These are phyloP conservation scores for Thielaviopsis euricoi DNA, from an alignment of 2,329 filamentous ascomycete genomes.

Conservation along the genomic window DNA sequence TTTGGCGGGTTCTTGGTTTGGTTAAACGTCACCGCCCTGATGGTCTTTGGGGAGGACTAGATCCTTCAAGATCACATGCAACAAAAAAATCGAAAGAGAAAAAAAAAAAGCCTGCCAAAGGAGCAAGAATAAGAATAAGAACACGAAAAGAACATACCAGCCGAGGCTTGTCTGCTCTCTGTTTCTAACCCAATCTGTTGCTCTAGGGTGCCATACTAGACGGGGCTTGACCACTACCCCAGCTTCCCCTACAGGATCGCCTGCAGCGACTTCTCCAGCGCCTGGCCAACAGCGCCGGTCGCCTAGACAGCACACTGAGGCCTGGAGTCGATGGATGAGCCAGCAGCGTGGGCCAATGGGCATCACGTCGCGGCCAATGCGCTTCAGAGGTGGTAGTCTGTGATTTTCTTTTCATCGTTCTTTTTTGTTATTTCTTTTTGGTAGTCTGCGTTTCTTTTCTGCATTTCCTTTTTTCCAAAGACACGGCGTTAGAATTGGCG, in stretches of 20 bases:
- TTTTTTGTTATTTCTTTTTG: background rate
- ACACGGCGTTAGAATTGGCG: background rate
- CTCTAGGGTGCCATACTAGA: conserved; percentile 5
- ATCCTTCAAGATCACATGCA: background rate
- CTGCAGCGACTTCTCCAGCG: background rate
- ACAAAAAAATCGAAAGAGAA: background rate
- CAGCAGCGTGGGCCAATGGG: conserved; percentile 7
- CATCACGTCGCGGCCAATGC: conserved; percentile 4
- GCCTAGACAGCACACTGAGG: conserved; percentile 7
- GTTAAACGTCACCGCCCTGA: background rate
- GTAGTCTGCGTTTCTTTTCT: background rate
- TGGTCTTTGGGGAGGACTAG: background rate
- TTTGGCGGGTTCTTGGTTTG: background rate
- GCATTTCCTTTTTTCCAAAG: background rate
- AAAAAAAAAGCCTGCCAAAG: background rate
- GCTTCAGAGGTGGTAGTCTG: background rate
- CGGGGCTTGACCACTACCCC: background rate
- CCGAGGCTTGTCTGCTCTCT: background rate
- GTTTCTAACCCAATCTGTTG: background rate
- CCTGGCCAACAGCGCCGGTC: background rate
- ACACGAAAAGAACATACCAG: background rate
- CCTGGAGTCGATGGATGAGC: conserved; percentile 12
- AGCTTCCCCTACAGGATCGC: background rate
- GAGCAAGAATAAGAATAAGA: background rate
- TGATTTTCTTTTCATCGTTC: conserved; percentile 5